Conservation (phyloP, 2,329 filamentous ascomycete species). For the Talaromyces islandicus region DNA sequence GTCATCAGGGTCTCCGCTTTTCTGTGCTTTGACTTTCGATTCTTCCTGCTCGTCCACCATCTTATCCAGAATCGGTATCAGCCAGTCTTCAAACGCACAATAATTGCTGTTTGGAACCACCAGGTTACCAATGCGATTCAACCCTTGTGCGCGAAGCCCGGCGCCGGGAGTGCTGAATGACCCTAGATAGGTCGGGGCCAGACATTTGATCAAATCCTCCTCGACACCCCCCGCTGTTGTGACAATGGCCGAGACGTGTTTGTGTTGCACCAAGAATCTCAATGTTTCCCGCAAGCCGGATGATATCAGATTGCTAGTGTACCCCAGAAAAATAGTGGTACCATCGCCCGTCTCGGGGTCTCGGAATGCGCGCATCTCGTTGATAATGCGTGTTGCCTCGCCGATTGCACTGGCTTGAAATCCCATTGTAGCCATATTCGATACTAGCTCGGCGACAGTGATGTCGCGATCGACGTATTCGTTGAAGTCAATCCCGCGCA, state of each 20-base stretch:
- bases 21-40: conserved; percentile 52
- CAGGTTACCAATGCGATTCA: conserved; percentile 94
- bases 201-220: conserved; percentile 97
- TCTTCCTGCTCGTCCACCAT: conserved; percentile 94
- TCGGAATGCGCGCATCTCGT: conserved; percentile 83
- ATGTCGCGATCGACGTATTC: conserved; percentile 63
- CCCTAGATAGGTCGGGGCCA: conserved; percentile 88
- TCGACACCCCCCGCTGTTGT: conserved; percentile 94
- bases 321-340: conserved; percentile 94
- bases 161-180: conserved; percentile 74
- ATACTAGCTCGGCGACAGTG: conserved; percentile 77
- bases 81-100: conserved; percentile 96
- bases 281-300: conserved; percentile 88
- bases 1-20: conserved; percentile 47
- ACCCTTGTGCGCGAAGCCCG: conserved; percentile 71
- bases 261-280: conserved; percentile 87
- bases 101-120: conserved; percentile 97
- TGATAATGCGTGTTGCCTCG: conserved; percentile 85
- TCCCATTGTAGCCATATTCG: conserved; percentile 79
- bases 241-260: conserved; percentile 86
- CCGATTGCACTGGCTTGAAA: conserved; percentile 76
- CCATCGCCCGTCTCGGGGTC: conserved; percentile 71
- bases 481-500: conserved; percentile 91
- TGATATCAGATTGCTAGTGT: conserved; percentile 96
- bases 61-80: conserved; percentile 86